Evolutionary conservation across 2,329 filamentous ascomycete genomes (phyloP).

Genomic region (Pseudocercospora macadamiae): DNA sequence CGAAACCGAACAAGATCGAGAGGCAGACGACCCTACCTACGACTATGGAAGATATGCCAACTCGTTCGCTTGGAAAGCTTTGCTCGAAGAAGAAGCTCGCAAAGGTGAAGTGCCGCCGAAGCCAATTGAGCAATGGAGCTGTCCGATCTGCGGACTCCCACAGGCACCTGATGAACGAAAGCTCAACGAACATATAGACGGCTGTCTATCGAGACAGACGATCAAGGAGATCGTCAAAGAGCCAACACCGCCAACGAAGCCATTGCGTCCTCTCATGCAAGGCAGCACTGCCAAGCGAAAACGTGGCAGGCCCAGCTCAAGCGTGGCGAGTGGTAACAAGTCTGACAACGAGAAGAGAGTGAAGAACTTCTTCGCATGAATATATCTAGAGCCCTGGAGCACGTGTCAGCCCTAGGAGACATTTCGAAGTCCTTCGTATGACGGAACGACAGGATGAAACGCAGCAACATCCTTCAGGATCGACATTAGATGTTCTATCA

Average conservation of each 20-base stretch:
- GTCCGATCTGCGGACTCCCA: conserved; percentile 81
- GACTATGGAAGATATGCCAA: conserved; percentile 38
- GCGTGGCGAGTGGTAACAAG: conserved; percentile 11
- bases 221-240: conserved; percentile 81
- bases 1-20: conserved; percentile 23
- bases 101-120: conserved; percentile 35
- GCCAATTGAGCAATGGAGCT: conserved; percentile 64
- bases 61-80: conserved; percentile 38
- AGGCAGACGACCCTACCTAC: conserved; percentile 16
- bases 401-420: no score
- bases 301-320: conserved; percentile 26
- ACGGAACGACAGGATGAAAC: not conserved
- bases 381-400: no score
- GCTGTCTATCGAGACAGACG: conserved; percentile 81
- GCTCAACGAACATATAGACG: conserved; percentile 92
- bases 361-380: conserved; percentile 33
- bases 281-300: conserved; percentile 33
- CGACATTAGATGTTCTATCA: not conserved
- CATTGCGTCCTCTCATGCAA: conserved; percentile 14
- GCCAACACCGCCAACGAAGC: conserved; percentile 18
- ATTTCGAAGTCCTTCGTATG: no score
- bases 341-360: conserved; percentile 25
- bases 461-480: not conserved
- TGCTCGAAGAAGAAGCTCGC: conserved; percentile 35
- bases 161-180: conserved; percentile 72